Percentiles rank a stretch among this genome's conserved stretches.
Conservation (phyloP, 768 basidiomycete genomes). For the Podaxis sp. region DNA sequence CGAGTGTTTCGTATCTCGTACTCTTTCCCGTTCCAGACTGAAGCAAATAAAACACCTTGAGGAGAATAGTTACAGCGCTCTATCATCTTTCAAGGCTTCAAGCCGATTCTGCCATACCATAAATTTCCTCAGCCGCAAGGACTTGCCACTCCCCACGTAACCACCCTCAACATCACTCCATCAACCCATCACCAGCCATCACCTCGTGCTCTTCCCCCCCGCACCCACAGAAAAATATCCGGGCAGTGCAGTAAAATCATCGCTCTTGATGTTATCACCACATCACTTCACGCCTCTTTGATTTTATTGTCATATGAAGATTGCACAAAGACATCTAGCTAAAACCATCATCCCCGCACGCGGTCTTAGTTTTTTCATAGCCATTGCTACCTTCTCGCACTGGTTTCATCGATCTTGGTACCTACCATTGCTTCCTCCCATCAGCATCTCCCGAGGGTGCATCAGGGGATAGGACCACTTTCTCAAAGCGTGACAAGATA, state of each 20-base stretch:
- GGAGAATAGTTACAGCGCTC: too few species aligned
- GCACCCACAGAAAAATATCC: not conserved
- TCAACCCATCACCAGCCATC: not conserved
- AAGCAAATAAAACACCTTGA: too few species aligned
- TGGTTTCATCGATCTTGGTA: not conserved
- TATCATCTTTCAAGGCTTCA: not conserved
- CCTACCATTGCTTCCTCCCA: not conserved
- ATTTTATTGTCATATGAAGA: not conserved
- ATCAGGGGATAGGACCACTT: not conserved
- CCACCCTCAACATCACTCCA: not conserved
- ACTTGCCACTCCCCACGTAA: too few species aligned
- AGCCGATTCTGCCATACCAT: not conserved
- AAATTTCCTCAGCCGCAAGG: not conserved
- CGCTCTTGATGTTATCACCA: not conserved
- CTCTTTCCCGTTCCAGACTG: too few species aligned
- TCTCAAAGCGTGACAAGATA: not conserved
- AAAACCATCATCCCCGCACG: too few species aligned
- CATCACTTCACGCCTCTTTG: not conserved
- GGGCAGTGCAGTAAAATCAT: not conserved
- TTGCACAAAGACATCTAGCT: too few species aligned
- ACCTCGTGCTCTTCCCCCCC: not conserved
- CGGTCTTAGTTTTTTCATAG: not conserved
- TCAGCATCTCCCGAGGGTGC: conserved; percentile 3
- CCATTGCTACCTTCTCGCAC: not conserved
- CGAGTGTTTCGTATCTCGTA: too few species aligned